A percentile compares a stretch with the other conserved stretches of the same genome.
phyloP scores from a whole-genome alignment of 108 stramenopile species.

The Skeletonema potamos region DNA sequence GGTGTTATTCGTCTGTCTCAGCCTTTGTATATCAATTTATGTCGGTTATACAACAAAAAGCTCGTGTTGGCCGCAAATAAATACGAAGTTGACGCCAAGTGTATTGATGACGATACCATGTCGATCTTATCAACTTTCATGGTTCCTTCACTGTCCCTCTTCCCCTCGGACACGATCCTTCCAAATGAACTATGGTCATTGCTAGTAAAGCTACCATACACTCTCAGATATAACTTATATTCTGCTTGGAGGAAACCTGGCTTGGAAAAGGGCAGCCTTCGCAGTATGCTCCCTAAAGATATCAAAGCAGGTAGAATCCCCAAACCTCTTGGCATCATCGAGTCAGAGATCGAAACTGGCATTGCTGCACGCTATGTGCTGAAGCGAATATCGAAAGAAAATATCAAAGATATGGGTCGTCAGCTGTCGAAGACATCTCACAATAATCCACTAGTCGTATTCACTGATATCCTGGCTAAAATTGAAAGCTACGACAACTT shows the following conservation, averaged over 20 bases:
- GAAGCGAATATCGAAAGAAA: conserved; percentile 91
- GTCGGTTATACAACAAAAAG: conserved; percentile 39
- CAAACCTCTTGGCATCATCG: conserved; percentile 62
- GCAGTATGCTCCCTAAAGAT: conserved; percentile 15
- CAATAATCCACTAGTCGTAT: conserved; percentile 86
- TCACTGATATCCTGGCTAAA: conserved; percentile 79
- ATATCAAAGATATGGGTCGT: conserved; percentile 73
- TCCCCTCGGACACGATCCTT: conserved; percentile 64
- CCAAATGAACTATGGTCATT: conserved; percentile 74
- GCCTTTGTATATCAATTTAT: conserved; percentile 62
- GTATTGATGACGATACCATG: conserved; percentile 35
- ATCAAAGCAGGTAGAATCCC: conserved; percentile 19
- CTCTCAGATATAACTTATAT: conserved; percentile 73
- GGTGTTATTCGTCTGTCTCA: conserved; percentile 58
- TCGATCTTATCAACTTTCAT: conserved; percentile 53
- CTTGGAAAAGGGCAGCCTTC: conserved; percentile 61
- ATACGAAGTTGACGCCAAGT: conserved; percentile 21
- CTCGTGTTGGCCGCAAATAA: background rate
- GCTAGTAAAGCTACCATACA: conserved; percentile 61
- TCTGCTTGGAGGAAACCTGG: conserved; percentile 68
- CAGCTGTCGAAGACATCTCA: conserved; percentile 84
- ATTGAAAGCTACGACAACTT: conserved; percentile 96
- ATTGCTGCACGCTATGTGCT: conserved; percentile 69
- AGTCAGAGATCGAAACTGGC: conserved; percentile 78
- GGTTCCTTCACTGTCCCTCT: conserved; percentile 70